Evolutionary conservation across 2,329 filamentous ascomycete species (phyloP).

Genomic region (Fusarium lyarnte): DNA sequence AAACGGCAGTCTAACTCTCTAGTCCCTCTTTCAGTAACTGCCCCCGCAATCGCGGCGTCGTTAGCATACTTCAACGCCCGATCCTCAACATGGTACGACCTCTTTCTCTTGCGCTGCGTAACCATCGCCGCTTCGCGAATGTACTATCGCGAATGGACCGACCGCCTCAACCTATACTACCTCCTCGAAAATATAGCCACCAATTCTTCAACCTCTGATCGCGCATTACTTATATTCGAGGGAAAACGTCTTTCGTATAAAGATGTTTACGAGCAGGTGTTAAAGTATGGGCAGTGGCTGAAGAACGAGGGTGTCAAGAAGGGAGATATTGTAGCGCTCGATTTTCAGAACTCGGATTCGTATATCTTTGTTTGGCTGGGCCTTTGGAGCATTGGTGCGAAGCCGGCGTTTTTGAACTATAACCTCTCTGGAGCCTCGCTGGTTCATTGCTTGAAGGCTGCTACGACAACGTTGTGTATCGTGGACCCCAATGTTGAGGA

Average conservation of each 20-base stretch:
- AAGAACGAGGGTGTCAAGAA: slow-evolving; percentile 70
- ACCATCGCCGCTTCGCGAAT: slow-evolving; percentile 57
- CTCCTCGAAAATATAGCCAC: slow-evolving; percentile 73
- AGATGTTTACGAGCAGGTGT: slow-evolving; percentile 74
- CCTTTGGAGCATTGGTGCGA: slow-evolving; percentile 84
- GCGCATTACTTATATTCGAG: slow-evolving; percentile 73
- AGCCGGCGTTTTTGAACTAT: slow-evolving; percentile 89
- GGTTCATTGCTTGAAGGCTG: slow-evolving; percentile 76
- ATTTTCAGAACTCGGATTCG: slow-evolving; percentile 83
- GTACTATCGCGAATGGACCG: slow-evolving; percentile 61
- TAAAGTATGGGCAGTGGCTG: slow-evolving; percentile 82
- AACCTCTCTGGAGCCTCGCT: slow-evolving; percentile 78
- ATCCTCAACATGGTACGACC: slow-evolving; percentile 73
- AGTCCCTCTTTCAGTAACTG: slow-evolving; percentile 65
- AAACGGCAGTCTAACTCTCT: neutral
- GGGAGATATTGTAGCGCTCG: slow-evolving; percentile 80
- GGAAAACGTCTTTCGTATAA: slow-evolving; percentile 77
- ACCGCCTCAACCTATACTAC: slow-evolving; percentile 79
- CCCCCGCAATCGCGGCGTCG: slow-evolving; percentile 71
- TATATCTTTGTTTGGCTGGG: slow-evolving; percentile 81
- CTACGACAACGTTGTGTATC: slow-evolving; percentile 73
- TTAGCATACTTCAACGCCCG: slow-evolving; percentile 84
- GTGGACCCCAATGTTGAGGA: slow-evolving; percentile 70
- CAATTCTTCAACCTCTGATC: slow-evolving; percentile 59
- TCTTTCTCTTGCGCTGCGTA: slow-evolving; percentile 64